These are phyloP conservation scores for Zygosaccharomyces pseudobailii DNA, from an alignment of 1,139 yeast species.

Conservation along the genomic window DNA sequence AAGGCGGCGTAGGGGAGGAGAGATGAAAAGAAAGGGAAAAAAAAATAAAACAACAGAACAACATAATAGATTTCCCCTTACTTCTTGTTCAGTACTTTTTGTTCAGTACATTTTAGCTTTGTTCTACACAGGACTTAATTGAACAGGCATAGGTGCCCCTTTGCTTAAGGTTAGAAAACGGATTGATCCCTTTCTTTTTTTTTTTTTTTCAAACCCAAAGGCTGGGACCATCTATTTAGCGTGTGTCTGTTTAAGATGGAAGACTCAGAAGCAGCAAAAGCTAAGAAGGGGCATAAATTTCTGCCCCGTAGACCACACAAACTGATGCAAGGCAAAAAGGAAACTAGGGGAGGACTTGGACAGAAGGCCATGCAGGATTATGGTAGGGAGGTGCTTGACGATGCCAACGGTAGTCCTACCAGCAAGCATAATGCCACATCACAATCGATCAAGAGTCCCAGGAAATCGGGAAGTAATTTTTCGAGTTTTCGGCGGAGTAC, in stretches of 20 bases:
- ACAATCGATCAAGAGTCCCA: neutral
- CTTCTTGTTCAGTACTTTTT: neutral
- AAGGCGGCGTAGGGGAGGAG: slow-evolving; percentile 1
- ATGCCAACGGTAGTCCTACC: neutral
- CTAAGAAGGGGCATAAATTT: neutral
- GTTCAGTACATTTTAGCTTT: neutral
- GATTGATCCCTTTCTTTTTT: neutral
- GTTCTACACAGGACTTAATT: too few relatives aligned
- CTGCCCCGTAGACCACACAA: neutral
- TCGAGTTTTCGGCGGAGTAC: neutral
- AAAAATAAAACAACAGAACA: neutral
- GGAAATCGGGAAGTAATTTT: slow-evolving; percentile 1
- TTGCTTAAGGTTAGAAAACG: neutral
- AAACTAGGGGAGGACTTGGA: slow-evolving; percentile 6
- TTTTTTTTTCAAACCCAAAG: neutral
- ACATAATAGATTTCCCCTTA: neutral
- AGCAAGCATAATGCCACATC: neutral
- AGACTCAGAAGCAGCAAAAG: neutral
- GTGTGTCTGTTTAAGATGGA: neutral
- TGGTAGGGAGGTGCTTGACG: slow-evolving; percentile 9
- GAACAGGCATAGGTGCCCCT: neutral
- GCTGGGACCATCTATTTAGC: neutral
- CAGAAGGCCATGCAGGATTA: slow-evolving; percentile 9
- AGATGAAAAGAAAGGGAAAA: neutral
- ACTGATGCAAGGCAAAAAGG: neutral